phyloP scores from a whole-genome alignment of 305 asterid genomes.

The Solanum hybrid region DNA sequence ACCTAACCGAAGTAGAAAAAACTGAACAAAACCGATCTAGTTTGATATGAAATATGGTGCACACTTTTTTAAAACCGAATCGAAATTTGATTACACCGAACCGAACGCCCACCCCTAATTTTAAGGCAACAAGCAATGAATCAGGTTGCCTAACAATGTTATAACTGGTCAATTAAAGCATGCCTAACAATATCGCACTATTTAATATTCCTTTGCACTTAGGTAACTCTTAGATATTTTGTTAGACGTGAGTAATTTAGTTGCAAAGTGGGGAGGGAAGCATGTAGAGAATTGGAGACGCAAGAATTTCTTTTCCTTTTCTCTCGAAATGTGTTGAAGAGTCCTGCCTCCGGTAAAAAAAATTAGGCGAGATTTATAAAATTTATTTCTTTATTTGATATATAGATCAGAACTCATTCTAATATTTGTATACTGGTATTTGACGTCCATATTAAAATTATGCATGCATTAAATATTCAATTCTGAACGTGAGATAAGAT shows the following conservation, averaged over 20 bases:
- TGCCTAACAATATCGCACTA: not conserved
- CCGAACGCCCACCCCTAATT: no score
- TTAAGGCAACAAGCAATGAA: not conserved
- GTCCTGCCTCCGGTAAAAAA: not conserved
- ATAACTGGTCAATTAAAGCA: not conserved
- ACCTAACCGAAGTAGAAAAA: no score
- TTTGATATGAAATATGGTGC: no score
- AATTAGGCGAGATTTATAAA: not conserved
- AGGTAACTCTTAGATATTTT: not conserved
- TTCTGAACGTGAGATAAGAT: not conserved
- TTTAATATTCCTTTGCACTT: not conserved
- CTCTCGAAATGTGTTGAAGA: not conserved
- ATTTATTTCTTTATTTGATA: not conserved
- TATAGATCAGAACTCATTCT: not conserved
- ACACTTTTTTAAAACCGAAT: no score
- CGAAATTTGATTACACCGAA: no score
- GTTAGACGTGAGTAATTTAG: not conserved
- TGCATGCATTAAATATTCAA: not conserved
- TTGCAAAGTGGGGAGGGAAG: not conserved
- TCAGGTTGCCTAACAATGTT: not conserved
- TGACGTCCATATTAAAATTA: not conserved
- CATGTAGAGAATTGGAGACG: not conserved
- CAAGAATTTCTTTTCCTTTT: not conserved
- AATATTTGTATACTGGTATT: not conserved
- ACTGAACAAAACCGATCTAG: no score